phyloP scores from a whole-genome alignment of 164 flowering plant genomes.

The Nelumbo lutea region DNA sequence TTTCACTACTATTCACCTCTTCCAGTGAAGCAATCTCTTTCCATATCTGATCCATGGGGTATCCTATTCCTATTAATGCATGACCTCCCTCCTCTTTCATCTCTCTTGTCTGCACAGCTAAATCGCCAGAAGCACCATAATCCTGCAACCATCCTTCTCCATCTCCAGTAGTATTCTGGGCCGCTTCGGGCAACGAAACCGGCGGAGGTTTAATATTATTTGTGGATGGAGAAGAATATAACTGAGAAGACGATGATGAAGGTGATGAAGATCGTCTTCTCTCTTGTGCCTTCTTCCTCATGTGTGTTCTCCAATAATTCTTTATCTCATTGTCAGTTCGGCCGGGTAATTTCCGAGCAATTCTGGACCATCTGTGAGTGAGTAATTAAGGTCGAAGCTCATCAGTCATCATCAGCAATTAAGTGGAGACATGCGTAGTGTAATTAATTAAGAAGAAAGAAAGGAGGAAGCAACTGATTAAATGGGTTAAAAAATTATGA shows the following conservation, averaged over 20 bases:
- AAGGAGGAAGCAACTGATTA: not conserved
- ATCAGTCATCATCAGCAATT: not conserved
- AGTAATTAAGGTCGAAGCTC: not conserved
- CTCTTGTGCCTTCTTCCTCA: constrained; percentile 91
- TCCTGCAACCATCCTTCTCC: not conserved
- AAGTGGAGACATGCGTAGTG: not conserved
- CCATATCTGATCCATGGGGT: constrained; percentile 94
- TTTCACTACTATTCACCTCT: constrained; percentile 20
- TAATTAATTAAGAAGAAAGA: not conserved
- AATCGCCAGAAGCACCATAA: not conserved
- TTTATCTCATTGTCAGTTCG: constrained; percentile 96
- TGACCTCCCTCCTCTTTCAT: constrained; percentile 22
- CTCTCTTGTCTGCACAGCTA: constrained; percentile 15
- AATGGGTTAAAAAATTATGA: too few species aligned
- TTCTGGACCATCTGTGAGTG: constrained; percentile 82
- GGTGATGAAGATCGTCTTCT: constrained; percentile 38
- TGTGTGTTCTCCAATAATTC: constrained; percentile 96
- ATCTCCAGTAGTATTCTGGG: not conserved
- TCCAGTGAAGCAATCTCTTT: constrained; percentile 57
- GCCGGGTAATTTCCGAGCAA: constrained; percentile 86
- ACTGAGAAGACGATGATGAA: constrained; percentile 39
- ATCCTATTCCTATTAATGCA: constrained; percentile 17
- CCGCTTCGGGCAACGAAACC: constrained; percentile 17
- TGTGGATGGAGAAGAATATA: constrained; percentile 26
- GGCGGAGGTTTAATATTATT: constrained; percentile 16